Conservation (phyloP, 2,329 filamentous ascomycete genomes). For the Trichophyton mentagrophytes region DNA sequence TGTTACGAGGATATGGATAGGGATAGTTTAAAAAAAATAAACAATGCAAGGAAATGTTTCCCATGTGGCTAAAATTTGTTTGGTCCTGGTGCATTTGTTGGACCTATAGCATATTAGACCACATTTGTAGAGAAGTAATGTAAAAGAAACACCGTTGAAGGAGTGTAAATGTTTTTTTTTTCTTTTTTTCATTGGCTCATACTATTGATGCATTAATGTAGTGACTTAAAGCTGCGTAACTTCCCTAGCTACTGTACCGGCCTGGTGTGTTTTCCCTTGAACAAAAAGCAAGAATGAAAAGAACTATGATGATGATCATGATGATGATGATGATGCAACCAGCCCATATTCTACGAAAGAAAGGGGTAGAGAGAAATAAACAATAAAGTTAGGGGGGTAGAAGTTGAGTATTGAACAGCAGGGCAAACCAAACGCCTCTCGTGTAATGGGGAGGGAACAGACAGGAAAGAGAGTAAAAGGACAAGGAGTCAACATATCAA, state of each 20-base stretch:
- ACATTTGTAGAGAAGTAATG: background rate
- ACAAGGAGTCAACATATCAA: background rate
- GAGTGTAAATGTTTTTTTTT: background rate
- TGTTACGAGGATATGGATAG: background rate
- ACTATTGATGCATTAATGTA: background rate
- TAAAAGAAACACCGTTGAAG: background rate
- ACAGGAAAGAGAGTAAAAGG: background rate
- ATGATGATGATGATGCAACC: background rate
- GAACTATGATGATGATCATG: too few species aligned
- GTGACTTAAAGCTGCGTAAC: background rate
- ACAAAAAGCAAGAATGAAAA: background rate
- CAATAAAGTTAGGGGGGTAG: background rate
- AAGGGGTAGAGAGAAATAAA: background rate
- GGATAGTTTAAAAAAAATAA: background rate
- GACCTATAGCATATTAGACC: constrained; percentile 4
- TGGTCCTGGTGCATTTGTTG: background rate
- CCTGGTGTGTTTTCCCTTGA: background rate
- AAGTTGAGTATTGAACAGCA: background rate
- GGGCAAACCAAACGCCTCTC: background rate
- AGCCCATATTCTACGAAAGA: background rate
- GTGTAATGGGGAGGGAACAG: background rate
- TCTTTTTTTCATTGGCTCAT: background rate
- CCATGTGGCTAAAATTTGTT: constrained; percentile 2
- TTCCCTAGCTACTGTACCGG: background rate
- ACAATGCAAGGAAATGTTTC: background rate